A percentile compares a stretch with the other conserved stretches of the same genome.
Conservation (phyloP, 23 red algal genomes). For the Gracilariopsis chorda region DNA sequence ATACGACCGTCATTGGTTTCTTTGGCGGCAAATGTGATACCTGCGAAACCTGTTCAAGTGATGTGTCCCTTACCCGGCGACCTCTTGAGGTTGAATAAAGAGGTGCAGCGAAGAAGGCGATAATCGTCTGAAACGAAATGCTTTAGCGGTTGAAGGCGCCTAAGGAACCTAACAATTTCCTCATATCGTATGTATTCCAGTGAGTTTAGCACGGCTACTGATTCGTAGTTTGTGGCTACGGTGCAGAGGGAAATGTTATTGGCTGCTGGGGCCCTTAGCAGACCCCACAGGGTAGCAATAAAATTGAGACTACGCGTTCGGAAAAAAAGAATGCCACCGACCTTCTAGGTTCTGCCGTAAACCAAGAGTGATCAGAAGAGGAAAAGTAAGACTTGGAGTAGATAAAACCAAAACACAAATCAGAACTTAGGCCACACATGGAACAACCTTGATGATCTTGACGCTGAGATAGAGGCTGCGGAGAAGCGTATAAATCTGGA, state of each 20-base stretch:
- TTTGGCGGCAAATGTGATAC: too few species aligned
- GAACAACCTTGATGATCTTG: slow-evolving; percentile 18
- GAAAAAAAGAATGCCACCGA: background rate
- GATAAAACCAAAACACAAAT: background rate
- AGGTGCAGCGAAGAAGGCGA: too few species aligned
- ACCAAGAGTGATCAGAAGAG: slow-evolving; percentile 54
- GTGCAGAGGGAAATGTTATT: too few species aligned
- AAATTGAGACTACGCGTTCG: background rate
- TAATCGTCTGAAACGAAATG: too few species aligned
- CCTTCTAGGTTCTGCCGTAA: background rate
- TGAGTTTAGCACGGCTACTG: background rate
- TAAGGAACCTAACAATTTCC: background rate
- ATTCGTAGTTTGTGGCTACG: background rate
- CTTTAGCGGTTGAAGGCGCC: background rate
- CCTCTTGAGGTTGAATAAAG: too few species aligned
- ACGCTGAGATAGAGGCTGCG: slow-evolving; percentile 16
- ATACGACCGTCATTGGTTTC: too few species aligned
- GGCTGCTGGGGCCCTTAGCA: too few species aligned
- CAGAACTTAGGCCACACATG: background rate
- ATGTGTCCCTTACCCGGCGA: too few species aligned
- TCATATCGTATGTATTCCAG: background rate
- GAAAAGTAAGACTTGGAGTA: slow-evolving; percentile 56
- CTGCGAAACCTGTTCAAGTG: too few species aligned
- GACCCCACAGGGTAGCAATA: too few species aligned
- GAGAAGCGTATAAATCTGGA: background rate